Conservation (phyloP, 2,329 filamentous ascomycete species). For the Bipolaris oryzae region DNA sequence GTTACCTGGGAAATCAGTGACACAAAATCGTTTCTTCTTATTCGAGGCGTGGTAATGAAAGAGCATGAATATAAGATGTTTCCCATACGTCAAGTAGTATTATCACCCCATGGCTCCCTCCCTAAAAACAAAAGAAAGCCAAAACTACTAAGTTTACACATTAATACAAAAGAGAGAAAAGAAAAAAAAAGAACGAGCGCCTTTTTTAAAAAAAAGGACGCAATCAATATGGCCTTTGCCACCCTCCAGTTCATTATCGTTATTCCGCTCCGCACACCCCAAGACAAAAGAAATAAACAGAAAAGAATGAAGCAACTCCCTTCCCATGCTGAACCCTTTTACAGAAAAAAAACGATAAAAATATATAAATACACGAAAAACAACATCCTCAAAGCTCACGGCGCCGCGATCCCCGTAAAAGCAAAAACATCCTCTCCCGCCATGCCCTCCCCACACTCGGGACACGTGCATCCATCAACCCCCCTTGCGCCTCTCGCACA, state of each 20-base stretch:
- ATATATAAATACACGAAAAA: not conserved
- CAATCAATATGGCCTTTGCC: no score
- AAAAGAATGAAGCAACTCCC: not conserved
- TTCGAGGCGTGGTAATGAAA: not conserved
- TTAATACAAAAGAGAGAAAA: not conserved
- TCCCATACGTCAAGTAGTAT: not conserved
- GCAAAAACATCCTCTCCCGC: constrained; percentile 32
- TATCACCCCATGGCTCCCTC: no score
- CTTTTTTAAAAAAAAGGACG: not conserved
- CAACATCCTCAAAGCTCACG: not conserved
- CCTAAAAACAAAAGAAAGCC: not conserved
- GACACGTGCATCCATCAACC: constrained; percentile 33
- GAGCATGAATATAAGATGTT: not conserved
- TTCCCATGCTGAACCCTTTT: no score
- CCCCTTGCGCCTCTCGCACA: constrained; percentile 24
- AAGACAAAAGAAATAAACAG: not conserved
- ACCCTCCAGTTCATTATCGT: not conserved
- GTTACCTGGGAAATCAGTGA: constrained; percentile 6
- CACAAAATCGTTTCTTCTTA: not conserved
- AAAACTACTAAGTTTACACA: not conserved
- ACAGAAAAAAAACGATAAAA: not conserved
- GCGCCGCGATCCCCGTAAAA: constrained; percentile 24
- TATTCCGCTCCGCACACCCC: not conserved
- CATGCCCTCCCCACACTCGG: constrained; percentile 39
- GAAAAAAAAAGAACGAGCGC: not conserved